Base-by-base conservation (phyloP, 192 early-diverging fungal species). In the Entomortierella lignicola region DNA sequence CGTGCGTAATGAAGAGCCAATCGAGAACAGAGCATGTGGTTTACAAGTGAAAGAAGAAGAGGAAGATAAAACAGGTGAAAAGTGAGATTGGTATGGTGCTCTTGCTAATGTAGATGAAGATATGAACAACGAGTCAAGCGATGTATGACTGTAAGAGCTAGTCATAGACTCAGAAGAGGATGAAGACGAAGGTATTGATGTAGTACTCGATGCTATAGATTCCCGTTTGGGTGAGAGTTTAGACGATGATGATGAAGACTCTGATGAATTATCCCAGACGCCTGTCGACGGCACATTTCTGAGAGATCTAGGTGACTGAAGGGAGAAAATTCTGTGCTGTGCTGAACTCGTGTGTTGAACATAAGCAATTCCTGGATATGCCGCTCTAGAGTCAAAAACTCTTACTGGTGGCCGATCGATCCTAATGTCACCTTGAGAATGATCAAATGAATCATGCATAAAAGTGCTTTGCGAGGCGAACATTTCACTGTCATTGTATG, bases 281-380 rank as follows among this genome's bases (percentile, higher is more conserved):
- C 56, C 51, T 20, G 62, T 37, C 4, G 70, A 55, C 20, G 47
- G 21, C 30, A 58, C 56, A 41, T 65, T 64, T 42, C 63, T 60
- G 58, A 66, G 41, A 11, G 63, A 52, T n/a, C 71, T 31, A 18
- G 63, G 23, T 2, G 50, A 29, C 20, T n/a, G 37, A 20, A 66
- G 21, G 26, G 72, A 50, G 0, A 74, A 20, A 2, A 58, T 32
- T 26, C 64, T 57, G 4, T 48, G 44, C 17, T 59, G 52, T 20
- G 61, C 12, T 5, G 63, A 34, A n/a, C 27, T 8, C 15, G 27
- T 61, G 21, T 66, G 64, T 6, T 56, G 63, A 18, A 74, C 34
- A 44, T 66, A 58, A 17, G 72, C 72, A 32, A 74, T 74, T 17
- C 72, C 72, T n/a, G 72, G 72, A 58, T 74, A 74, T 13, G 32